These are phyloP conservation scores for Exobasidium cylindrosporum DNA, from an alignment of 1,284 basidiomycete species.

Conservation along the genomic window DNA sequence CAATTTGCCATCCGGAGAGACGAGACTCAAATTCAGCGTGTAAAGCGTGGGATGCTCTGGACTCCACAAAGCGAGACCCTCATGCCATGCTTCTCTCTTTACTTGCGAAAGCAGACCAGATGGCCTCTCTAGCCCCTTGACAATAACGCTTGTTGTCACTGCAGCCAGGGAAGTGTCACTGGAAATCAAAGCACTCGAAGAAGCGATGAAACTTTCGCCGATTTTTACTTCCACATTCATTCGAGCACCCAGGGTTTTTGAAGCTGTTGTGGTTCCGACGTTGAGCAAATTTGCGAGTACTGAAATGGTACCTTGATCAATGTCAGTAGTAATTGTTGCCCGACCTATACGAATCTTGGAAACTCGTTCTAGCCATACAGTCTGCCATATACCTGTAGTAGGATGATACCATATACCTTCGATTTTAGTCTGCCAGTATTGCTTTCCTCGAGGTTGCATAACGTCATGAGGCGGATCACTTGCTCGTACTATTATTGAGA, in stretches of 20 bases:
- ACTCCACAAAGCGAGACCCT: slow-evolving; percentile 32
- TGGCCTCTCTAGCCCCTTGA: slow-evolving; percentile 18
- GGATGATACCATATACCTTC: slow-evolving; percentile 38
- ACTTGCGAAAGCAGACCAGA: slow-evolving; percentile 22
- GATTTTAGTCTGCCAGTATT: slow-evolving; percentile 36
- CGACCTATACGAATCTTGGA: slow-evolving; percentile 18
- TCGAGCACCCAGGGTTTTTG: background rate
- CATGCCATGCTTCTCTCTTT: slow-evolving; percentile 29
- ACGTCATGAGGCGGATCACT: slow-evolving; percentile 27
- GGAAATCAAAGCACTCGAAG: slow-evolving; percentile 12
- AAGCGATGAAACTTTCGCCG: slow-evolving; percentile 8
- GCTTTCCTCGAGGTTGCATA: slow-evolving; percentile 30
- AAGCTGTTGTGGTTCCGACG: background rate
- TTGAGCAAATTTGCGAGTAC: slow-evolving; percentile 23
- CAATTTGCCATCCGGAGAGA: background rate
- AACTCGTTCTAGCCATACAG: slow-evolving; percentile 26
- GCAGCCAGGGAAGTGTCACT: slow-evolving; percentile 17
- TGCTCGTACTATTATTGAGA: slow-evolving; percentile 22
- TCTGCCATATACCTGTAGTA: slow-evolving; percentile 37
- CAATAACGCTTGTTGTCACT: slow-evolving; percentile 19
- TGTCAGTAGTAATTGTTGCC: slow-evolving; percentile 22
- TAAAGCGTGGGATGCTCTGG: slow-evolving; percentile 33
- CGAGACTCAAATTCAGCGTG: slow-evolving; percentile 20
- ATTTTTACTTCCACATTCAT: slow-evolving; percentile 1
- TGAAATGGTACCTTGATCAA: slow-evolving; percentile 29